Base-by-base conservation (phyloP, 345 rosid genomes). In the Geranium rotundifolium region DNA sequence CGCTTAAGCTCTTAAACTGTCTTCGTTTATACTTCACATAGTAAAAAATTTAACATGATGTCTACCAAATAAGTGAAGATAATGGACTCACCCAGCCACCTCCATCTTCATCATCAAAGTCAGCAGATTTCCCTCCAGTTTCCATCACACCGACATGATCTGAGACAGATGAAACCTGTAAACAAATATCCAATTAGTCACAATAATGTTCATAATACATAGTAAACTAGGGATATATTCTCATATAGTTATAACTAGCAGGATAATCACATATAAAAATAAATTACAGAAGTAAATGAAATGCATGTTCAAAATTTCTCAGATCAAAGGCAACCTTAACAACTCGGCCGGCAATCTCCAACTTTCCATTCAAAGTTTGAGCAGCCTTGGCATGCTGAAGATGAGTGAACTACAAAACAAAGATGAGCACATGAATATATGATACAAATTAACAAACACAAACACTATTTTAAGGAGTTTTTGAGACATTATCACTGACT, bases 81-180 rank as follows among this genome's bases (percentile, higher is more conserved):
- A 59, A 19, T 58, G 6, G 66, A 72, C 91, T 81, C 65, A 89
- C 98, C 89, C 89, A 68, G 46, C 98, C 98, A 64, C 96, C 96
- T 41, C 95, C 95, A 67, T 91, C 98, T 72, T 91, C 95, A 79
- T 91, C 98, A 81, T 91, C 96, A 57, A 91, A 84, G 75, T 91
- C 96, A 0, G 95, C 90, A 77, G 96, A 82, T 70, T 89, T 91
- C 56, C 91, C 82, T 3, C 67, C 71, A 58, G 75, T 52, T 30
- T 91, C 98, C 77, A 89, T 96, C 17, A 85, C 61, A 20, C 82
- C 86, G 65, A 82, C 80, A 62, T 91, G 98, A 80, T 91, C 98
- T 5, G 98, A 71, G 37, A 91, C 98, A 66, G 95, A 89, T 29
- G 95, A 89, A 56, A 91, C 93, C 98, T 91, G 68, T 23, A 69